Evolutionary conservation across 2,329 filamentous ascomycete species (phyloP).

Genomic region (Aspergillus ochraceoroseus): DNA sequence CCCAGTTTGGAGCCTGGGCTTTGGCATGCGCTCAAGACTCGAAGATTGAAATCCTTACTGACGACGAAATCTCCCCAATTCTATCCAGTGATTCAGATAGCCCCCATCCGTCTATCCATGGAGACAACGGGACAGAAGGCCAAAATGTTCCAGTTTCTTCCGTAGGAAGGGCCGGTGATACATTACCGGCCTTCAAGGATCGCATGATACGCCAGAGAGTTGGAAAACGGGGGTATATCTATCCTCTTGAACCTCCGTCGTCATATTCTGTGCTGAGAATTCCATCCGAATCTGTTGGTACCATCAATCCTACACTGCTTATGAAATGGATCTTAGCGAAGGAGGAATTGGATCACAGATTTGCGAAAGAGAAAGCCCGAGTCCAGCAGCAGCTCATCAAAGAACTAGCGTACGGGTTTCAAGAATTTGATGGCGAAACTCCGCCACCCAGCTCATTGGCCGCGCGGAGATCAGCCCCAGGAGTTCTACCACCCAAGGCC

Average conservation of each 20-base stretch:
- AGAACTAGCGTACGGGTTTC: slow-evolving; percentile 67
- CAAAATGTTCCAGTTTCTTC: slow-evolving; percentile 30
- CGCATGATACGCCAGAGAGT: slow-evolving; percentile 93
- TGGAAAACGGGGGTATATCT: slow-evolving; percentile 69
- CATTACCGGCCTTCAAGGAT: slow-evolving; percentile 69
- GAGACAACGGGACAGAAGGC: slow-evolving; percentile 12
- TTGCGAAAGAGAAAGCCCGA: slow-evolving; percentile 61
- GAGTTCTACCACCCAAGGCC: slow-evolving; percentile 26
- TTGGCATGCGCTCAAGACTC: slow-evolving; percentile 75
- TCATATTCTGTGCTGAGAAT: slow-evolving; percentile 65
- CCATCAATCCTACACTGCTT: slow-evolving; percentile 73
- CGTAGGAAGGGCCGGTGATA: slow-evolving; percentile 84
- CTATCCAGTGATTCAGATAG: slow-evolving; percentile 50
- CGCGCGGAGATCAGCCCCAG: slow-evolving; percentile 52
- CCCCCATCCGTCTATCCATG: slow-evolving; percentile 8
- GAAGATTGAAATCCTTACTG: slow-evolving; percentile 74
- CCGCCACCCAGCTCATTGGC: slow-evolving; percentile 82
- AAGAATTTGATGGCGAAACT: slow-evolving; percentile 66
- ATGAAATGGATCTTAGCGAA: slow-evolving; percentile 78
- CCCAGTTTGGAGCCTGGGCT: slow-evolving; percentile 91
- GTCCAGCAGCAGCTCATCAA: slow-evolving; percentile 69
- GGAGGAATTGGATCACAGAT: slow-evolving; percentile 67
- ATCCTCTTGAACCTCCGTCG: slow-evolving; percentile 59
- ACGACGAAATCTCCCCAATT: slow-evolving; percentile 70
- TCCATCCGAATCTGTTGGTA: slow-evolving; percentile 62